Conservation (phyloP, 176 grass and related monocot species). For the Tuctoria greenei region DNA sequence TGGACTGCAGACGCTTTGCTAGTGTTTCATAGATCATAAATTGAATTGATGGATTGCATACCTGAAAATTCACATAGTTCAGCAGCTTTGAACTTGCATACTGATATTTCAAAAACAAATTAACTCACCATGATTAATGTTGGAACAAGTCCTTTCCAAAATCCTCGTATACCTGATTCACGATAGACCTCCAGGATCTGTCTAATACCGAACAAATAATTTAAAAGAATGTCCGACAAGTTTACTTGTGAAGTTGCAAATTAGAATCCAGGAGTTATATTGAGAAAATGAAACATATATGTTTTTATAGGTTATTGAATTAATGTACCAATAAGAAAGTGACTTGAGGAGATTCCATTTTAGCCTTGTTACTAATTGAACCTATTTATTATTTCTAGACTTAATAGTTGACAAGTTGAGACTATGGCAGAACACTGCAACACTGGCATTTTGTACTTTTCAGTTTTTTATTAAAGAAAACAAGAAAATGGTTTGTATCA, state of each 20-base stretch:
- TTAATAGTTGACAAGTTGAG: background rate
- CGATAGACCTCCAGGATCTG: slow-evolving; percentile 76
- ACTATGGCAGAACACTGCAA: background rate
- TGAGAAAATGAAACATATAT: slow-evolving; percentile 5
- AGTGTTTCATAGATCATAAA: slow-evolving; percentile 99
- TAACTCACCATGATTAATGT: slow-evolving; percentile 90
- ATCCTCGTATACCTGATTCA: slow-evolving; percentile 85
- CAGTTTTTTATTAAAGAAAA: background rate
- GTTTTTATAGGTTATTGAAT: slow-evolving; percentile 1
- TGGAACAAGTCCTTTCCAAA: slow-evolving; percentile 97
- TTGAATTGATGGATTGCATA: slow-evolving; percentile 98
- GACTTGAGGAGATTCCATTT: background rate
- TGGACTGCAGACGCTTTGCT: slow-evolving; percentile 66
- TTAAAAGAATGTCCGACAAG: slow-evolving; percentile 1
- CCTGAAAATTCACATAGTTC: slow-evolving; percentile 54
- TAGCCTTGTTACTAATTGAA: background rate
- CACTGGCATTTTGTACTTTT: background rate
- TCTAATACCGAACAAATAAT: slow-evolving; percentile 31
- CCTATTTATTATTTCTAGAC: slow-evolving; percentile 3
- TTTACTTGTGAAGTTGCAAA: slow-evolving; percentile 32
- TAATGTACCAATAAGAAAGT: slow-evolving; percentile 14
- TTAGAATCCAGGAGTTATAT: slow-evolving; percentile 9
- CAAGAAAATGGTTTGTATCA: background rate
- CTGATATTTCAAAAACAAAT: slow-evolving; percentile 31
- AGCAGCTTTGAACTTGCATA: slow-evolving; percentile 15